These are phyloP conservation scores for Zasmidium cellare DNA, from an alignment of 2,329 filamentous ascomycete species.

Conservation along the genomic window DNA sequence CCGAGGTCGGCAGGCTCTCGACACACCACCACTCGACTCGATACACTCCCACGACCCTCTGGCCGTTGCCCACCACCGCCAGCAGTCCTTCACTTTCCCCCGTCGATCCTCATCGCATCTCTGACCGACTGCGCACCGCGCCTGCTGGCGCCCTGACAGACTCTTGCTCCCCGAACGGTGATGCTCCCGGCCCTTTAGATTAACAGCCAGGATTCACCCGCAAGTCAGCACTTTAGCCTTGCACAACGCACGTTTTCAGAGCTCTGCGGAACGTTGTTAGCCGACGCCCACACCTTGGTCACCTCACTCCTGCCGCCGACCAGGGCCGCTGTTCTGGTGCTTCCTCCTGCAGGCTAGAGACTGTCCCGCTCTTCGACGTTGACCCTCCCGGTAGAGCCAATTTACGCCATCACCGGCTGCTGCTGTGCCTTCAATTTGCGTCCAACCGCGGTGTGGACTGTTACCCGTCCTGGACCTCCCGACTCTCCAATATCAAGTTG, in stretches of 20 bases:
- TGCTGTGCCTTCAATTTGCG: slow-evolving; percentile 22
- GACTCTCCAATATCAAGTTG: slow-evolving; percentile 1
- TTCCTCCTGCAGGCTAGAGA: slow-evolving; percentile 19
- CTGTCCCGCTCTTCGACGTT: slow-evolving; percentile 16
- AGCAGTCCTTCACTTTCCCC: slow-evolving; percentile 3
- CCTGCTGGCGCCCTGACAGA: slow-evolving; percentile 11
- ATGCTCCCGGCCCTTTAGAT: slow-evolving; percentile 31
- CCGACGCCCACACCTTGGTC: slow-evolving; percentile 23
- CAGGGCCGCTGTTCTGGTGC: slow-evolving; percentile 23
- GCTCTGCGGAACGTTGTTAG: slow-evolving; percentile 15
- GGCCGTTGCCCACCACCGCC: not conserved
- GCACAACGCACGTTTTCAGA: slow-evolving; percentile 26
- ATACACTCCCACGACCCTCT: not conserved
- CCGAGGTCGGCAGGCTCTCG: not conserved
- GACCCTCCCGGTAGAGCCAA: slow-evolving; percentile 19
- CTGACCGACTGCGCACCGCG: slow-evolving; percentile 11
- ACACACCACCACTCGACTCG: not conserved
- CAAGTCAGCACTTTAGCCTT: slow-evolving; percentile 24
- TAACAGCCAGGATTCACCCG: slow-evolving; percentile 30
- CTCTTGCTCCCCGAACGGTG: slow-evolving; percentile 19
- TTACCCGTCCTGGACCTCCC: not conserved
- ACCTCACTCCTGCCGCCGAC: slow-evolving; percentile 19
- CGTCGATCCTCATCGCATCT: slow-evolving; percentile 24
- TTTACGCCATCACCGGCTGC: slow-evolving; percentile 20
- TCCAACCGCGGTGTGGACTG: slow-evolving; percentile 7